Evolutionary conservation across 2,329 filamentous ascomycete species (phyloP), one percentile per base, ranked within the genome.

Genomic region (Xylaria sp.): DNA sequence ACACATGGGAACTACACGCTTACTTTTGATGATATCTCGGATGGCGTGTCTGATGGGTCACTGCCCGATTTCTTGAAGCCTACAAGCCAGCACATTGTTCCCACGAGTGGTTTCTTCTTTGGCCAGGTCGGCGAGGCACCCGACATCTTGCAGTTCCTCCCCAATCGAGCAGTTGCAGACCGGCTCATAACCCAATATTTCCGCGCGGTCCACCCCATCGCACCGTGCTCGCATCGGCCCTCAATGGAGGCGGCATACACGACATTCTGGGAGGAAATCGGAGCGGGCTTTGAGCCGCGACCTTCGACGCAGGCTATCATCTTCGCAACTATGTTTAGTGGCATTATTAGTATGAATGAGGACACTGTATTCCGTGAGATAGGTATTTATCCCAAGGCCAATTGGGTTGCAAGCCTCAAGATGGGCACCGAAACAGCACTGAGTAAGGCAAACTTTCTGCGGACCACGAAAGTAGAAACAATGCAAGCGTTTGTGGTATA

Each of bases 401-500:
- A 83, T 6, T 82, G 92, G 64, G 83, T 92, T 4, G 84, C 89
- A 26, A 88, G 86, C 57, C 86, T 92, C 65, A 89, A 89, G 73
- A 81, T 89, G 57, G 90, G 87, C 1, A 88, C 90, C 6, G 92
- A 94, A 79, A 85, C 86, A 31, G 88, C 90, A 3, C 80, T 94
- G 40, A 85, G 86, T 46, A 88, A 89, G 75, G 90, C 92, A 4
- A 90, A 92, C 75, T 92, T 93, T 66, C 79, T 94, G 42, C 84
- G 89, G 42, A 93, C 91, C 0, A 92, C 76, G 48, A 90, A 89
- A 72, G 81, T 93, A n/a, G 90, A 93, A 77, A 92, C 90, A 0
- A 82, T 94, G 74, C 92, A 94, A 76, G 91, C 90, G 0, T 91
- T 93, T 73, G 88, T 93, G 42, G 91, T 93, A 83, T 94, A 93